These are phyloP conservation scores for Tetrapyrgos nigripes DNA, from an alignment of 1,284 basidiomycete genomes.

Conservation along the genomic window DNA sequence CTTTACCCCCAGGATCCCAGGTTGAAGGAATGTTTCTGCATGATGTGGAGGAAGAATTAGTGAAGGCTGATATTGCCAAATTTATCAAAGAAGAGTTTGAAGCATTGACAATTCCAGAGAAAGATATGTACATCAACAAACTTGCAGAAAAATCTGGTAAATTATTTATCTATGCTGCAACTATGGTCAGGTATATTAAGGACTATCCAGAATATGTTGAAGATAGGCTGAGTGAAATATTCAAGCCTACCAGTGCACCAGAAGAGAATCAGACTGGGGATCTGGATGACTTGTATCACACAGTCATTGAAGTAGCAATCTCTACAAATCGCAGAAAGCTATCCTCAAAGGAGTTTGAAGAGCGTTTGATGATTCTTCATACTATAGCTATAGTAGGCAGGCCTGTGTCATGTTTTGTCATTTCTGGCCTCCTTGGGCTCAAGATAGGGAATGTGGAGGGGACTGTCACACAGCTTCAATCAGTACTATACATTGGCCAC, in stretches of 20 bases:
- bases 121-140: neutral
- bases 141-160: neutral
- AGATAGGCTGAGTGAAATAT: neutral
- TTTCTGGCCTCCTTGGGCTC: neutral
- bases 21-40: neutral
- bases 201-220: neutral
- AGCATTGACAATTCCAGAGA: neutral
- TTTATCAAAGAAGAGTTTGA: neutral
- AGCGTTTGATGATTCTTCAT: neutral
- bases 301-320: neutral
- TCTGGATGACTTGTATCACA: neutral
- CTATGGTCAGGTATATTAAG: neutral
- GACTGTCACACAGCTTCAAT: neutral
- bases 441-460: neutral
- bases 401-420: neutral
- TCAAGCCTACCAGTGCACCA: neutral
- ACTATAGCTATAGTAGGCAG: neutral
- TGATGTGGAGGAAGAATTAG: neutral
- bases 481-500: neutral
- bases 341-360: neutral
- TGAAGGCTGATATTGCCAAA: neutral
- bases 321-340: neutral
- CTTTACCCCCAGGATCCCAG: neutral
- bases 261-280: neutral
- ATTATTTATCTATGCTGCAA: conserved; percentile 4